phyloP scores from a whole-genome alignment of 2,329 filamentous ascomycete genomes.

The Cytospora chrysosperma region DNA sequence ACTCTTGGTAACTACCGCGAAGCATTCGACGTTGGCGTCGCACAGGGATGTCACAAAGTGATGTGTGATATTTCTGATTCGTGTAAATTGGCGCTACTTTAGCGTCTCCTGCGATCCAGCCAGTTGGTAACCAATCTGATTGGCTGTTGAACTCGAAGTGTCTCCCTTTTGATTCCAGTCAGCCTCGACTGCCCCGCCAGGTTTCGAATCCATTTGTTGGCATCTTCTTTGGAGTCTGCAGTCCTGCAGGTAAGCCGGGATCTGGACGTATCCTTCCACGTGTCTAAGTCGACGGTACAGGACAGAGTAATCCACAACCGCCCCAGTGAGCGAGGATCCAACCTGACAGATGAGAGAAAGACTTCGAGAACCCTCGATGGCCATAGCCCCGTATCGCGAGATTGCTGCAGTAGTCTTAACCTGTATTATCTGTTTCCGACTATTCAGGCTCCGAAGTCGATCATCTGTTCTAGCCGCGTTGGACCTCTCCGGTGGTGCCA shows the following conservation, averaged over 20 bases:
- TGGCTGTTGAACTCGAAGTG: background rate
- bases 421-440: background rate
- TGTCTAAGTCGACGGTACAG: slow-evolving; percentile 8
- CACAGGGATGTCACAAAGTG: slow-evolving; percentile 12
- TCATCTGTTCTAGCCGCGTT: background rate
- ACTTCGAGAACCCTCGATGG: background rate
- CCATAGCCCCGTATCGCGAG: background rate
- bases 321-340: background rate
- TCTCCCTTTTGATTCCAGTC: slow-evolving; percentile 1
- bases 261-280: slow-evolving; percentile 7
- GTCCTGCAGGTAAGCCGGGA: slow-evolving; percentile 5
- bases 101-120: slow-evolving; percentile 14
- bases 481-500: background rate
- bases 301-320: background rate
- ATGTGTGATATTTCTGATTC: slow-evolving; percentile 14
- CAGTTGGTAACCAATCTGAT: slow-evolving; percentile 19
- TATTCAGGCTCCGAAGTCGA: background rate
- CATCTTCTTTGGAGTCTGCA: slow-evolving; percentile 1
- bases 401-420: background rate
- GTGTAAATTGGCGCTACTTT: slow-evolving; percentile 18
- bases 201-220: background rate
- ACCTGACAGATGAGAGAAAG: background rate
- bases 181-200: slow-evolving; percentile 7
- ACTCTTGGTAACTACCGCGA: slow-evolving; percentile 11
- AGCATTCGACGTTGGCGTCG: slow-evolving; percentile 3